Percentiles rank a stretch among this genome's conserved stretches.
Conservation (phyloP, 2,329 filamentous ascomycete species). For the Pleoardoris graminearum region DNA sequence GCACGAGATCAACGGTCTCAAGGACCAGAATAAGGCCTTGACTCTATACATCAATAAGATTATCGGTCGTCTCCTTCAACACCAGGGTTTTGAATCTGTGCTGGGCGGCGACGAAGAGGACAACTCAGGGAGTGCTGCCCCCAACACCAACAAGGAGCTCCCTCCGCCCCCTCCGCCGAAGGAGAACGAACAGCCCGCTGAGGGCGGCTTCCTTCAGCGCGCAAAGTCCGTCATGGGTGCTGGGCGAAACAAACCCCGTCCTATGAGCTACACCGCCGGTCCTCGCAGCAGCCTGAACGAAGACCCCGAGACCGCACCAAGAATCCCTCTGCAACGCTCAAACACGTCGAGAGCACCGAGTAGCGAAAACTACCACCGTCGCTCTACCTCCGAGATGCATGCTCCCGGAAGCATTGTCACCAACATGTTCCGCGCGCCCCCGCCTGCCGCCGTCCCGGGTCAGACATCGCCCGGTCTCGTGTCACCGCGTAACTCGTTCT, state of each 20-base stretch:
- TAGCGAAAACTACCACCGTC: constrained; percentile 43
- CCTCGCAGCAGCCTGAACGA: constrained; percentile 42
- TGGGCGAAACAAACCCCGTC: constrained; percentile 48
- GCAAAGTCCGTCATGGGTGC: constrained; percentile 60
- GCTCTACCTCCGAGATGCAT: constrained; percentile 50
- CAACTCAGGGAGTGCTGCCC: constrained; percentile 28
- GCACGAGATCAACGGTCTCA: constrained; percentile 74
- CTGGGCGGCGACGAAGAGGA: constrained; percentile 71
- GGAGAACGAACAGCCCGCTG: constrained; percentile 51
- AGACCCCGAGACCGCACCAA: constrained; percentile 74
- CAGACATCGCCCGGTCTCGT: constrained; percentile 53
- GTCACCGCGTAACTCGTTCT: constrained; percentile 44
- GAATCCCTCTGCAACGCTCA: constrained; percentile 69
- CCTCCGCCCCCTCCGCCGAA: constrained; percentile 70
- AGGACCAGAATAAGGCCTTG: constrained; percentile 95
- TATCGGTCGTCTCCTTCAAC: constrained; percentile 89
- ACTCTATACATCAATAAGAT: constrained; percentile 99
- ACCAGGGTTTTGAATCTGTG: constrained; percentile 94
- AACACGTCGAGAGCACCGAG: constrained; percentile 48
- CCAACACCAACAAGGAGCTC: constrained; percentile 79
- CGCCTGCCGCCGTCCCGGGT: constrained; percentile 42
- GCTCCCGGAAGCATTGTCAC: constrained; percentile 72
- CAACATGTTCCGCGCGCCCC: constrained; percentile 82
- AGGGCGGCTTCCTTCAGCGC: constrained; percentile 56
- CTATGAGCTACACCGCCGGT: constrained; percentile 47